phyloP scores from a whole-genome alignment of 2,329 filamentous ascomycete species.

The Colletotrichum gloeosporioides region DNA sequence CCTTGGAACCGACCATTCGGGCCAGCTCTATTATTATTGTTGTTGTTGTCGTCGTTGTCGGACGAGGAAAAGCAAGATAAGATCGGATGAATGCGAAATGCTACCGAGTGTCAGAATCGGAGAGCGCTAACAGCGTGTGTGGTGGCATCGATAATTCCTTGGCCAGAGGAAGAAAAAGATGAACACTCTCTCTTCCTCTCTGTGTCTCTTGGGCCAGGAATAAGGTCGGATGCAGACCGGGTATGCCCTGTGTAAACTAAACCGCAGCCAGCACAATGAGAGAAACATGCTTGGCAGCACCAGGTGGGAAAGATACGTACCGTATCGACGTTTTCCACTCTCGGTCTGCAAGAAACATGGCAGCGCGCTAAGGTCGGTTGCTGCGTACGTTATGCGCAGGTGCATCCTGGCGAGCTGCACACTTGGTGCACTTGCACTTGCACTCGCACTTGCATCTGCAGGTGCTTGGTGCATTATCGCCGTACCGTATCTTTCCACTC shows the following conservation, averaged over 20 bases:
- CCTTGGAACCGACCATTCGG: not conserved
- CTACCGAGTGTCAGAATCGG: not conserved
- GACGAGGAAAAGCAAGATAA: not conserved
- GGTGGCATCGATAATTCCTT: not conserved
- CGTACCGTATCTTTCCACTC: not conserved
- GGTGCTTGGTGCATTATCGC: slow-evolving; percentile 6
- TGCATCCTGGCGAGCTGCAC: not conserved
- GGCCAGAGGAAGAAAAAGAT: not conserved
- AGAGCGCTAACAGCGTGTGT: not conserved
- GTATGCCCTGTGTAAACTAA: not conserved
- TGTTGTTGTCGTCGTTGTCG: not conserved
- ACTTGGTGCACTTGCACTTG: not conserved
- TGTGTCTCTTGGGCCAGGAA: not conserved
- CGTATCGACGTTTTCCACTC: not conserved
- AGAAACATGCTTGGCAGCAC: not conserved
- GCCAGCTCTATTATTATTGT: not conserved
- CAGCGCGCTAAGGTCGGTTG: not conserved
- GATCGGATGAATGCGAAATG: not conserved
- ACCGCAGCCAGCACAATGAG: not conserved
- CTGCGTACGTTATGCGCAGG: not conserved
- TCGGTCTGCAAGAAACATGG: not conserved
- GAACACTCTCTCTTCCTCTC: not conserved
- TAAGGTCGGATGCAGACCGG: not conserved
- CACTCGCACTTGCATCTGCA: not conserved
- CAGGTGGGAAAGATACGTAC: not conserved